phyloP scores from a whole-genome alignment of 164 flowering plant genomes.

The Dillenia turbinata region DNA sequence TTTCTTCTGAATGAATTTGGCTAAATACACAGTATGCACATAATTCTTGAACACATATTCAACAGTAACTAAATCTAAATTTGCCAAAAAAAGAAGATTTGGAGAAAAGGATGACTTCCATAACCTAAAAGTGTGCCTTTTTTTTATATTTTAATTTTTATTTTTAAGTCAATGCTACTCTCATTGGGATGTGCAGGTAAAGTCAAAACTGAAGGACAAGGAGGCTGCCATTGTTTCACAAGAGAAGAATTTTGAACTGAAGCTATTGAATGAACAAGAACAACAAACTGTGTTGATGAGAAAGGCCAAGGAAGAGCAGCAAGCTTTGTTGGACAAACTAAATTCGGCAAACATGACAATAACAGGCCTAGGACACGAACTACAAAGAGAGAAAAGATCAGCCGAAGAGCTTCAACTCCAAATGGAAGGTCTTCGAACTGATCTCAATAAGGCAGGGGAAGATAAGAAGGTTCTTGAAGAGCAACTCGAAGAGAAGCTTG shows the following conservation, averaged over 20 bases:
- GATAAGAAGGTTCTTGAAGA: conserved; percentile 51
- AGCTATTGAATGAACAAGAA: conserved; percentile 33
- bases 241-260: conserved; percentile 28
- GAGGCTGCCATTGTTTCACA: conserved; percentile 28
- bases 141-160: background rate
- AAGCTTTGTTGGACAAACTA: conserved; percentile 30
- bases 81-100: too few species aligned
- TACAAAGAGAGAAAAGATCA: conserved; percentile 50
- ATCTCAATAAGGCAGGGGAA: conserved; percentile 32
- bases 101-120: background rate
- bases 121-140: background rate
- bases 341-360: conserved; percentile 39
- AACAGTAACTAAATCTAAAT: too few species aligned
- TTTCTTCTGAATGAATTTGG: too few species aligned
- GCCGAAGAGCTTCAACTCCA: conserved; percentile 46
- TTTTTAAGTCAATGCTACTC: background rate
- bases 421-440: conserved; percentile 36
- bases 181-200: conserved; percentile 46
- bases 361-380: conserved; percentile 43
- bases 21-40: too few species aligned
- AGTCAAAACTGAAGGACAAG: conserved; percentile 44
- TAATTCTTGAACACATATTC: too few species aligned
- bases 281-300: conserved; percentile 18
- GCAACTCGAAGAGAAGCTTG: conserved; percentile 50
- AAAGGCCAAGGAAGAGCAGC: conserved; percentile 33